phyloP scores from a whole-genome alignment of 2,329 filamentous ascomycete genomes.

The Thelonectria discophora region DNA sequence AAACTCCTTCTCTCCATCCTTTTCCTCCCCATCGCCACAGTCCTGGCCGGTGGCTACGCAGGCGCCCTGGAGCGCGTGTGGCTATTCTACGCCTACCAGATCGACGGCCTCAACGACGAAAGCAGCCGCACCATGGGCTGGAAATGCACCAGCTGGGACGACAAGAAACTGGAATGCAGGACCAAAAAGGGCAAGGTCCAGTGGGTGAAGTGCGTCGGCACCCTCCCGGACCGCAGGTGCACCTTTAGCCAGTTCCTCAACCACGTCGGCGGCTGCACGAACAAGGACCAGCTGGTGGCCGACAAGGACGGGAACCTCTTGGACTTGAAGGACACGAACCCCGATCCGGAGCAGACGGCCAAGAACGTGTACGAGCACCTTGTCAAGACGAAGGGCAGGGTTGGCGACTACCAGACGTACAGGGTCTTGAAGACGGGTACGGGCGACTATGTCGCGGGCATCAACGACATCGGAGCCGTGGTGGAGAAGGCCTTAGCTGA shows the following conservation, averaged over 20 bases:
- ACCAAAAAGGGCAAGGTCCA: neutral
- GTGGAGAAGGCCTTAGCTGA: neutral
- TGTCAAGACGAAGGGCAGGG: neutral
- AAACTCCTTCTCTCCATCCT: constrained; percentile 2
- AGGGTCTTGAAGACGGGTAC: neutral
- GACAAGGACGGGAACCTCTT: constrained; percentile 5
- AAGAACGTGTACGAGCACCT: neutral
- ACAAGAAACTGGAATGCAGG: constrained; percentile 2
- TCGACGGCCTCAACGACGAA: constrained; percentile 18
- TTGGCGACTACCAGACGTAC: constrained; percentile 10
- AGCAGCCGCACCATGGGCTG: constrained; percentile 7
- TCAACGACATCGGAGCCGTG: constrained; percentile 1
- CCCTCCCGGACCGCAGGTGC: neutral
- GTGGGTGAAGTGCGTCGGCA: neutral
- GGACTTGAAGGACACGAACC: neutral
- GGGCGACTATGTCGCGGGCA: neutral
- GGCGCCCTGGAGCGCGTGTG: constrained; percentile 16
- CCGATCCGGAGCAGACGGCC: constrained; percentile 5
- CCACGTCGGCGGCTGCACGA: neutral
- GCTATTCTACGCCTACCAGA: constrained; percentile 24
- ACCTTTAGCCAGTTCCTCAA: constrained; percentile 9
- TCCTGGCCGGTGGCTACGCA: constrained; percentile 18
- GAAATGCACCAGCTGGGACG: constrained; percentile 10
- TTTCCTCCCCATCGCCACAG: constrained; percentile 14
- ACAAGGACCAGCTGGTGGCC: neutral